These are phyloP conservation scores for Cyclotella atomus DNA, from an alignment of 108 stramenopile genomes.

Conservation along the genomic window DNA sequence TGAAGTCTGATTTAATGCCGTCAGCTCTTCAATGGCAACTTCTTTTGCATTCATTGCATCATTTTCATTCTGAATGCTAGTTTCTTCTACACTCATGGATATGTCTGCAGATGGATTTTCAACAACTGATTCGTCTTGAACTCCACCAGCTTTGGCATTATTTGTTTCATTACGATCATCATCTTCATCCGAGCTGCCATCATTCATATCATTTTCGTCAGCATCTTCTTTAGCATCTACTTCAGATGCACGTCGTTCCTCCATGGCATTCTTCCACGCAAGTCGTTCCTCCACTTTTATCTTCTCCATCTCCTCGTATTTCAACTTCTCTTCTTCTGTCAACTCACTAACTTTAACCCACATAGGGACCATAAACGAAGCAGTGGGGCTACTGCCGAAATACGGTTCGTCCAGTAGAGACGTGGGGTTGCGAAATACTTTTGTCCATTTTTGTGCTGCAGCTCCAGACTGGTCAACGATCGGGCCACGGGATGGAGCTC, in stretches of 20 bases:
- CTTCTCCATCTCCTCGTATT: conserved; percentile 29
- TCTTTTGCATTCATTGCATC: not conserved
- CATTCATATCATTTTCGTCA: not conserved
- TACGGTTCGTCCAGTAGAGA: conserved; percentile 39
- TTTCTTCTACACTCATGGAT: not conserved
- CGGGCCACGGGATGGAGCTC: conserved; percentile 1
- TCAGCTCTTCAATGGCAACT: not conserved
- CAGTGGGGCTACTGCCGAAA: conserved; percentile 34
- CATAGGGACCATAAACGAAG: conserved; percentile 28
- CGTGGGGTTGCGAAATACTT: conserved; percentile 23
- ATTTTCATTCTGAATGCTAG: not conserved
- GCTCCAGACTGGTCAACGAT: not conserved
- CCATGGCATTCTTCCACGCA: conserved; percentile 24
- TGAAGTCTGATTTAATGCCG: not conserved
- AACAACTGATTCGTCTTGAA: not conserved
- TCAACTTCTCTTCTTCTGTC: conserved; percentile 24
- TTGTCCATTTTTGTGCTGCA: conserved; percentile 31
- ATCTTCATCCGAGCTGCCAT: not conserved
- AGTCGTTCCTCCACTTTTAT: conserved; percentile 22
- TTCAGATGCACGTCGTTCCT: conserved; percentile 2
- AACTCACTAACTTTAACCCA: conserved; percentile 41
- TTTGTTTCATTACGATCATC: not conserved
- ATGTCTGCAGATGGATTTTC: too few species aligned
- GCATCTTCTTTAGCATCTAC: not conserved
- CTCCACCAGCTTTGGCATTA: not conserved